phyloP scores from a whole-genome alignment of 2,329 filamentous ascomycete species.

The Leptographium procerum region DNA sequence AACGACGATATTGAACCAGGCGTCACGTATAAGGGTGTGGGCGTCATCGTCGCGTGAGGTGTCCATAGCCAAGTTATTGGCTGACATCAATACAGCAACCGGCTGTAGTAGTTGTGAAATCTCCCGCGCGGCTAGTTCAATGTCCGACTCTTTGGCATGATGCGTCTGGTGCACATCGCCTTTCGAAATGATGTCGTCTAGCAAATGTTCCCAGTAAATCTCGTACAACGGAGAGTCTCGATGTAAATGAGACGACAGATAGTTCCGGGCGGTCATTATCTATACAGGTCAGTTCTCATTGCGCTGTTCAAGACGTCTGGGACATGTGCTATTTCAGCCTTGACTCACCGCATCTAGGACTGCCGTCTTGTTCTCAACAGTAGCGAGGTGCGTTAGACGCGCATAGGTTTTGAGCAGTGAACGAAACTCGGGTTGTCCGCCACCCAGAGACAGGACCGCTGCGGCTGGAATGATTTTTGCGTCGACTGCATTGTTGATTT shows the following conservation, averaged over 20 bases:
- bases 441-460: slow-evolving; percentile 64
- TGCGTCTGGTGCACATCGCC: slow-evolving; percentile 72
- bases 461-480: slow-evolving; percentile 76
- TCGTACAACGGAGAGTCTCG: slow-evolving; percentile 65
- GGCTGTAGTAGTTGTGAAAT: slow-evolving; percentile 82
- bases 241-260: slow-evolving; percentile 60
- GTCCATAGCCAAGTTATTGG: slow-evolving; percentile 42
- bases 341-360: slow-evolving; percentile 59
- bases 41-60: slow-evolving; percentile 52
- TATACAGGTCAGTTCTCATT: slow-evolving; percentile 6
- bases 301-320: not conserved
- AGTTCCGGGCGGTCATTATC: slow-evolving; percentile 67
- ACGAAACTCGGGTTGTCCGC: slow-evolving; percentile 72
- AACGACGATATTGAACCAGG: slow-evolving; percentile 96
- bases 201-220: slow-evolving; percentile 70
- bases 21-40: slow-evolving; percentile 68
- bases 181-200: slow-evolving; percentile 81
- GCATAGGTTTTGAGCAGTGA: slow-evolving; percentile 76
- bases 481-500: slow-evolving; percentile 70
- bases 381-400: slow-evolving; percentile 60
- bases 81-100: slow-evolving; percentile 72
- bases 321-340: not conserved
- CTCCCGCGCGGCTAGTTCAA: slow-evolving; percentile 72
- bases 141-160: slow-evolving; percentile 63
- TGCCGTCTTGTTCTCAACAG: slow-evolving; percentile 54